These are phyloP conservation scores for Climacium dendroides DNA, from an alignment of 225 moss, liverwort and hornwort species.

Conservation along the genomic window DNA sequence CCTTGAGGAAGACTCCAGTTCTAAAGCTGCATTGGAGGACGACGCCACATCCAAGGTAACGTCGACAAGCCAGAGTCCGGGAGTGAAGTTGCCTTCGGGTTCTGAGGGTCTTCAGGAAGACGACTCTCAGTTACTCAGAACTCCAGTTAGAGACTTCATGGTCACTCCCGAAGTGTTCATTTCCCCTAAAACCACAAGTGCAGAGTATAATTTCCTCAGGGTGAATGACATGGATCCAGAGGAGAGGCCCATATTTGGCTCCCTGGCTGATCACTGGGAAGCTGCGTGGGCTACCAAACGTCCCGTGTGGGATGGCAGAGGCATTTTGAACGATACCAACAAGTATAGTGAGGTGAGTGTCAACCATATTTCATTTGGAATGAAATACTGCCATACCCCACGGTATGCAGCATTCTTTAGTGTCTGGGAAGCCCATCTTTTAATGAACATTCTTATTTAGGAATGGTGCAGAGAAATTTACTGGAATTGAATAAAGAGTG, in stretches of 20 bases:
- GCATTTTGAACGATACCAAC: slow-evolving; percentile 73
- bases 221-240: slow-evolving; percentile 55
- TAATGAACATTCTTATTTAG: no score
- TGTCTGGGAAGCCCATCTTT: not conserved
- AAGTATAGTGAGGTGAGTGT: slow-evolving; percentile 69
- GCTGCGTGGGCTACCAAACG: slow-evolving; percentile 37
- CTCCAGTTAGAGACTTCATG: slow-evolving; percentile 9
- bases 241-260: slow-evolving; percentile 79
- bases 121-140: not conserved
- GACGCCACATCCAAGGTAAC: slow-evolving; percentile 2
- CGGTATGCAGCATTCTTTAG: not conserved
- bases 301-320: slow-evolving; percentile 71
- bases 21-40: not conserved
- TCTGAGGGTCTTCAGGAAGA: not conserved
- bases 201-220: slow-evolving; percentile 24
- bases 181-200: slow-evolving; percentile 21
- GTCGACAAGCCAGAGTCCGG: not conserved
- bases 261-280: slow-evolving; percentile 77
- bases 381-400: not conserved
- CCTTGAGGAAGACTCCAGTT: not conserved
- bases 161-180: slow-evolving; percentile 42
- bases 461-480: not conserved
- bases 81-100: not conserved
- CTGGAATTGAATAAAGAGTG: not conserved
- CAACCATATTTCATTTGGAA: not conserved